Conservation (phyloP, 2,329 filamentous ascomycete species). For the Pseudogymnoascus sp. region DNA sequence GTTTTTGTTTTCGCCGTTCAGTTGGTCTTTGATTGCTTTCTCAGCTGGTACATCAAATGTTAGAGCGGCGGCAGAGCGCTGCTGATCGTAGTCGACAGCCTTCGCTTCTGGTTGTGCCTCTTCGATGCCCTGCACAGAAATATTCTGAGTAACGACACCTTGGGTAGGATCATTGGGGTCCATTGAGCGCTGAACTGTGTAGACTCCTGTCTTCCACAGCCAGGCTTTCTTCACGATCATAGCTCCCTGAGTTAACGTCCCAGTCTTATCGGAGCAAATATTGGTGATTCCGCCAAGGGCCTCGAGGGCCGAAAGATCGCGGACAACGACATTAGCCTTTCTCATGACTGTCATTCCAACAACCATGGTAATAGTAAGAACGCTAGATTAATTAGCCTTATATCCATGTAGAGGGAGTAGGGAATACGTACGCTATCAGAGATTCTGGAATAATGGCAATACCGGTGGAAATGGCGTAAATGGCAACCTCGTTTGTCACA, state of each 20-base stretch:
- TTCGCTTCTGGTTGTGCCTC: constrained; percentile 29
- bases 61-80: constrained; percentile 50
- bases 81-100: constrained; percentile 48
- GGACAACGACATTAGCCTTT: constrained; percentile 37
- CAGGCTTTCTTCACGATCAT: constrained; percentile 53
- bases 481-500: constrained; percentile 47
- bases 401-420: not conserved
- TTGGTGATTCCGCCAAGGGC: constrained; percentile 65
- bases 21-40: constrained; percentile 22
- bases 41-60: constrained; percentile 55
- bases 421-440: constrained; percentile 31
- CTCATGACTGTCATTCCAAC: constrained; percentile 39
- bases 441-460: constrained; percentile 56
- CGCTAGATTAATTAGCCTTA: constrained; percentile 35
- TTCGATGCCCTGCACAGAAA: constrained; percentile 17
- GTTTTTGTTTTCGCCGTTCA: constrained; percentile 23
- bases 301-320: constrained; percentile 45
- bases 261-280: constrained; percentile 73
- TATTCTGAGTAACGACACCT: constrained; percentile 34
- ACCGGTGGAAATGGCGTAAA: constrained; percentile 36
- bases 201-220: constrained; percentile 43
- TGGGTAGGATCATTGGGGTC: constrained; percentile 47
- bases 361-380: constrained; percentile 46
- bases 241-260: constrained; percentile 51
- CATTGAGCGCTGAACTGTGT: constrained; percentile 42